These are phyloP conservation scores for Cryptosporidium parvum DNA, from an alignment of 169 alveolate species.

Conservation along the genomic window DNA sequence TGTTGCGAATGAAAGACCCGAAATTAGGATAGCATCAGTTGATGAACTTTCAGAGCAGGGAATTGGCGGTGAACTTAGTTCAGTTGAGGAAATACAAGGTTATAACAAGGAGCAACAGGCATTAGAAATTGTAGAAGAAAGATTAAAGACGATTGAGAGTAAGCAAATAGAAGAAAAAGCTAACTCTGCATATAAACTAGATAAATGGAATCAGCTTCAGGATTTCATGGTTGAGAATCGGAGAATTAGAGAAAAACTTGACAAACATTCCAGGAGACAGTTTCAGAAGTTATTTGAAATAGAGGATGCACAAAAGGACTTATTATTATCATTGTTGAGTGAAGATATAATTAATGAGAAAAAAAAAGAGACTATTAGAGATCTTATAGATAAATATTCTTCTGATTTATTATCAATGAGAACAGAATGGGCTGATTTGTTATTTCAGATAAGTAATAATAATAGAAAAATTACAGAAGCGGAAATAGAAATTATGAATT, in stretches of 20 bases:
- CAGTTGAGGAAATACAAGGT: background rate
- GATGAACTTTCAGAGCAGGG: conserved; percentile 31
- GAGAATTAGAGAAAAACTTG: conserved; percentile 53
- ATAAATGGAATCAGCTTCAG: conserved; percentile 59
- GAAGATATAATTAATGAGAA: conserved; percentile 12
- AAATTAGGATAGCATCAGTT: conserved; percentile 61
- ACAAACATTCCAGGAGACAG: conserved; percentile 41
- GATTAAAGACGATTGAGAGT: conserved; percentile 45
- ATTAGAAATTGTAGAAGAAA: conserved; percentile 51
- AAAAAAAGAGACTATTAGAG: conserved; percentile 25
- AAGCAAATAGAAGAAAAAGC: conserved; percentile 22
- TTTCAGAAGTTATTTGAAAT: conserved; percentile 49
- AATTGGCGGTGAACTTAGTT: background rate
- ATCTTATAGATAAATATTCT: conserved; percentile 51
- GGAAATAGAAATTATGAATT: conserved; percentile 49
- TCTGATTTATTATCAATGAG: conserved; percentile 56
- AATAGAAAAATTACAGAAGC: conserved; percentile 54
- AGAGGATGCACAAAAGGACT: conserved; percentile 44
- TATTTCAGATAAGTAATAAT: conserved; percentile 61
- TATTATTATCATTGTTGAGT: background rate
- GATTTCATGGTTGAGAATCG: conserved; percentile 49
- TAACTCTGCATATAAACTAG: conserved; percentile 36
- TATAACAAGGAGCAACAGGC: conserved; percentile 38
- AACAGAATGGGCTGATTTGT: conserved; percentile 71
- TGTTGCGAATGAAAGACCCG: conserved; percentile 71